Evolutionary conservation across 2,329 filamentous ascomycete genomes (phyloP).

Genomic region (Cadophora luteo-olivacea): DNA sequence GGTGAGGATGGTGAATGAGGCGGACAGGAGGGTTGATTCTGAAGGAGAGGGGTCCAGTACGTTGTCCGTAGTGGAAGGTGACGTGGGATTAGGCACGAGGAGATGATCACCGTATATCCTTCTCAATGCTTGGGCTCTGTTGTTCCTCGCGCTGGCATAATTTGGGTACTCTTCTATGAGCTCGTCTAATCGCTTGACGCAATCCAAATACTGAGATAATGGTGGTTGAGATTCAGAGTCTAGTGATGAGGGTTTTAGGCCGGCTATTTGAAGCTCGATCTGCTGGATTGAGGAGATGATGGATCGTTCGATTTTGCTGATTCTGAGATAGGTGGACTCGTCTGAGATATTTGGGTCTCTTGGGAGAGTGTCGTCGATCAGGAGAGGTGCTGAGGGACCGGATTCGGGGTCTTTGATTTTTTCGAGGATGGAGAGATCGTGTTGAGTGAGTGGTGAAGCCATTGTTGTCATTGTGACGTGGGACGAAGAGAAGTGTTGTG

Average conservation of each 20-base stretch:
- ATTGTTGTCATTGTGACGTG: constrained; percentile 46
- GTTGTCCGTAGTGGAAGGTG: neutral
- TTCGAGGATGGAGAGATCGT: constrained; percentile 67
- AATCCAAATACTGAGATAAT: constrained; percentile 53
- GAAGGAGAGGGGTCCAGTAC: constrained; percentile 47
- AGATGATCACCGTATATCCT: constrained; percentile 67
- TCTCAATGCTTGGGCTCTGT: constrained; percentile 72
- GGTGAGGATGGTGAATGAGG: constrained; percentile 51
- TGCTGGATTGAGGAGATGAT: constrained; percentile 62
- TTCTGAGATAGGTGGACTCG: constrained; percentile 53
- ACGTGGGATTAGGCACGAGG: constrained; percentile 48
- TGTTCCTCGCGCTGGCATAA: constrained; percentile 78
- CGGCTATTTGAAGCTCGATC: constrained; percentile 59
- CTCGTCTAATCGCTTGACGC: constrained; percentile 56
- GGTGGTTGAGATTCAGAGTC: constrained; percentile 37
- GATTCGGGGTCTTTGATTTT: constrained; percentile 73
- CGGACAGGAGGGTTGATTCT: constrained; percentile 50
- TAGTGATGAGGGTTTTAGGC: constrained; percentile 37
- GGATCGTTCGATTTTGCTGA: constrained; percentile 58
- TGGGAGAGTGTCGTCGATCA: constrained; percentile 57
- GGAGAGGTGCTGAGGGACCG: constrained; percentile 59
- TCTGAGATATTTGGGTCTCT: constrained; percentile 65
- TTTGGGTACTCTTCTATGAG: constrained; percentile 64
- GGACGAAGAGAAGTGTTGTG: neutral
- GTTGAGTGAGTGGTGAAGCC: constrained; percentile 57